These are phyloP conservation scores for Monilinia aucupariae DNA, from an alignment of 2,329 filamentous ascomycete species.

Conservation along the genomic window DNA sequence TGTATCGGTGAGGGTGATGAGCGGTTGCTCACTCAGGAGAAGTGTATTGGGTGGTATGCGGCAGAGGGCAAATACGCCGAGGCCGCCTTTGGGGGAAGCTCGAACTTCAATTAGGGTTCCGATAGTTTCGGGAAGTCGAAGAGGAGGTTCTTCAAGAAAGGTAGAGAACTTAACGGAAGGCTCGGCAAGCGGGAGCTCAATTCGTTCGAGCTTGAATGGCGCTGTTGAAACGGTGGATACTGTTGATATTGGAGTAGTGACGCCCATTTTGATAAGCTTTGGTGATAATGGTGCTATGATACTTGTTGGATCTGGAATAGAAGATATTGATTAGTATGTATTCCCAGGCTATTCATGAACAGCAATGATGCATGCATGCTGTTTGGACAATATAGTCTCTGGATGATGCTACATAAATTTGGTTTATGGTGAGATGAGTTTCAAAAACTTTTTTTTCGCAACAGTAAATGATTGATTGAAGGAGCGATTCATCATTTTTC, in stretches of 20 bases:
- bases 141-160: constrained; percentile 9
- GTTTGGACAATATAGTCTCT: background rate
- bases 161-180: constrained; percentile 7
- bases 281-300: background rate
- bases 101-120: constrained; percentile 24
- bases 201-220: background rate
- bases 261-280: background rate
- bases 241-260: background rate
- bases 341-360: constrained; percentile 14
- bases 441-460: background rate
- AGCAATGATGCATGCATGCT: background rate
- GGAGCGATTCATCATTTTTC: background rate
- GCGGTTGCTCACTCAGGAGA: constrained; percentile 26
- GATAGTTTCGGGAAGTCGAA: constrained; percentile 26
- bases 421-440: background rate
- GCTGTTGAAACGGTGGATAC: background rate
- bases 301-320: constrained; percentile 13
- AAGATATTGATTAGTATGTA: constrained; percentile 20
- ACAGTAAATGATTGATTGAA: background rate
- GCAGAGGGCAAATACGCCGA: constrained; percentile 27
- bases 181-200: background rate
- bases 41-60: constrained; percentile 23
- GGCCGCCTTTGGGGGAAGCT: constrained; percentile 21
- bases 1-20: constrained; percentile 23
- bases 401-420: background rate